phyloP scores from a whole-genome alignment of 768 basidiomycete species.

The Daedalea quercina region DNA sequence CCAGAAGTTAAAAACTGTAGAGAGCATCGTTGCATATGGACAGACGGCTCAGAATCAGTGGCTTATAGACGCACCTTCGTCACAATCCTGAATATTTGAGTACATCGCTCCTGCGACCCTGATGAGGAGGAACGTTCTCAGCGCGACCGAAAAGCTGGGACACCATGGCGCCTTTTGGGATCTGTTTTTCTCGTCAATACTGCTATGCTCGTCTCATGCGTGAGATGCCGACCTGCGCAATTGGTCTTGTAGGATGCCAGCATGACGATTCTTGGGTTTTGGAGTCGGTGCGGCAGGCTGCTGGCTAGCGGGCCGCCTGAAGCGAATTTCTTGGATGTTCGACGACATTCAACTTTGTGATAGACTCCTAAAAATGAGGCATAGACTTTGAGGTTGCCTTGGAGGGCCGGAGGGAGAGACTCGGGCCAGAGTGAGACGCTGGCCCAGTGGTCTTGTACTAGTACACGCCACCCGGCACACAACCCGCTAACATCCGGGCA shows the following conservation, averaged over 20 bases:
- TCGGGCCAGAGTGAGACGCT: too few relatives aligned
- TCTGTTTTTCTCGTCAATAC: conserved; percentile 28
- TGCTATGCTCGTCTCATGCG: not conserved
- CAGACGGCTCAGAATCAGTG: not conserved
- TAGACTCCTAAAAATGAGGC: not conserved
- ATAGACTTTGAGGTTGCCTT: not conserved
- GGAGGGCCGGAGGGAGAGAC: not conserved
- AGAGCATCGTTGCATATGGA: not conserved
- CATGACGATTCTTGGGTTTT: conserved; percentile 36
- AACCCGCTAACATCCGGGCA: too few relatives aligned
- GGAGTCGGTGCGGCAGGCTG: conserved; percentile 9
- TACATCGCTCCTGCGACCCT: conserved; percentile 90
- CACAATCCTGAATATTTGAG: conserved; percentile 89
- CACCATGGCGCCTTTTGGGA: conserved; percentile 75
- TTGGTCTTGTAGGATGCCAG: conserved; percentile 75
- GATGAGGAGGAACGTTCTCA: conserved; percentile 77
- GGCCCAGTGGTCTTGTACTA: too few relatives aligned
- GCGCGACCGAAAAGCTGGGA: conserved; percentile 77
- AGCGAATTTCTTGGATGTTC: conserved; percentile 26
- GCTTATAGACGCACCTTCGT: conserved; percentile 67
- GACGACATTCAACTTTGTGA: conserved; percentile 6
- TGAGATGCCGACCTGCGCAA: conserved; percentile 49
- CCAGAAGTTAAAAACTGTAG: conserved; percentile 97
- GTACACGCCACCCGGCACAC: too few relatives aligned
- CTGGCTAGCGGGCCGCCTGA: conserved; percentile 23